Conservation (phyloP, 106 monocot species). For the Acanthochlamys bracteata region DNA sequence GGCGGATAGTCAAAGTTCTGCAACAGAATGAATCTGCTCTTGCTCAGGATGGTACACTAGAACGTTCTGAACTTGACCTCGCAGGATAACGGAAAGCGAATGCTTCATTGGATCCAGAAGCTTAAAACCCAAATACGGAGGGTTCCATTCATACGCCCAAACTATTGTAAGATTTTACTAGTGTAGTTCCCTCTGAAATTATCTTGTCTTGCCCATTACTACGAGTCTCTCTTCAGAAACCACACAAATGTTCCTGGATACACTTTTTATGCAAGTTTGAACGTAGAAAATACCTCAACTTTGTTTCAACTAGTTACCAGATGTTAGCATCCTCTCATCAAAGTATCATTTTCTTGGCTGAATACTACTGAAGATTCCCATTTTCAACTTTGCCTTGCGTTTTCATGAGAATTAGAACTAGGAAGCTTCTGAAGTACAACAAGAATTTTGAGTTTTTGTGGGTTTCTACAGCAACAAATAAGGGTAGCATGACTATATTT, state of each 20-base stretch:
- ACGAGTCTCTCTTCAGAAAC: not conserved
- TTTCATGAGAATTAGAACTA: too few species aligned
- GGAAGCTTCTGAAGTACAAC: too few species aligned
- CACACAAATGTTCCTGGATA: not conserved
- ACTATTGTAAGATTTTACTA: constrained; percentile 8
- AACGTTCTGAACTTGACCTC: constrained; percentile 14
- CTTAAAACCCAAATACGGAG: constrained; percentile 14
- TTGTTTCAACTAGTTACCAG: too few species aligned
- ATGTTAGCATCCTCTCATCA: too few species aligned
- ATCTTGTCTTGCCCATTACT: not conserved
- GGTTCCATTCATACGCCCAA: constrained; percentile 2
- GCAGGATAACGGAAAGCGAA: constrained; percentile 38
- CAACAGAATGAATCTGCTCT: constrained; percentile 51
- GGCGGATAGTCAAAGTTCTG: constrained; percentile 57
- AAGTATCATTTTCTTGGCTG: too few species aligned
- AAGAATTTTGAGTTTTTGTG: too few species aligned
- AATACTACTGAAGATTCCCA: too few species aligned
- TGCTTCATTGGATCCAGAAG: constrained; percentile 38
- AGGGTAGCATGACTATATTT: too few species aligned
- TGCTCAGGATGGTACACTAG: constrained; percentile 30
- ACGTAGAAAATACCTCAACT: too few species aligned
- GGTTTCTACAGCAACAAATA: too few species aligned
- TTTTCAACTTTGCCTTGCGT: too few species aligned
- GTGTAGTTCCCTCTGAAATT: constrained; percentile 3
- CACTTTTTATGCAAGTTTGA: not conserved